Base-by-base conservation (phyloP, 345 rosid species). In the Erysimum cheiranthoides region DNA sequence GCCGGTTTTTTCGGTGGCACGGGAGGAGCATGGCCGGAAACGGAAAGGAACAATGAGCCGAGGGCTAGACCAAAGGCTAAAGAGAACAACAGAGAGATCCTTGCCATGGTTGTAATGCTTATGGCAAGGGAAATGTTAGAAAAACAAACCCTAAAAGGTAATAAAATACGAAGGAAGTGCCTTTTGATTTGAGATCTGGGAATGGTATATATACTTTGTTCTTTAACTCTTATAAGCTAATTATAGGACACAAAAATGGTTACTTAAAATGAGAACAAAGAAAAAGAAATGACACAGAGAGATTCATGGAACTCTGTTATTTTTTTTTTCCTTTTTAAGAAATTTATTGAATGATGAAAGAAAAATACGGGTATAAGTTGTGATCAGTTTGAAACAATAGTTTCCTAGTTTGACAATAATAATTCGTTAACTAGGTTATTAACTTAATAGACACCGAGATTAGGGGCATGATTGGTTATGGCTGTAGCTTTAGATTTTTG, bases 21-120 rank as follows among this genome's bases (percentile, higher is more conserved):
- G 0, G 54, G 28, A 40, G 64, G 18, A 17, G 58, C 38, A 2
- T 46, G 66, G 17, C 78, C 13, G n/a, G 59, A 74, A 47, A 58
- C 73, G 5, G 60, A 11, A 74, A 74, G 40, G 51, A 46, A 74
- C 66, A 66, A 25, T 57, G 60, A 74, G 13, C 60, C 32, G 36
- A 74, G 42, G n/a, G 12, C 10, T 18, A 74, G 60, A 74, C 28
- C n/a, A 52, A 36, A 58, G 61, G 78, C 52, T 57, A 66, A 58
- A 58, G 66, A 74, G 30, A 58, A 58, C 45, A 74, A 66, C 43
- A 47, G 52, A 74, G 73, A 74, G 42, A 67, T 28, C 49, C 43
- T 74, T 28, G 78, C 61, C 78, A 74, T 74, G 60, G 78, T 36
- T 67, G 68, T 36, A 66, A 36, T 66, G 50, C 32, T 65, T 53